These are phyloP conservation scores for Rhazya stricta DNA, from an alignment of 257 asterid species.

Conservation along the genomic window DNA sequence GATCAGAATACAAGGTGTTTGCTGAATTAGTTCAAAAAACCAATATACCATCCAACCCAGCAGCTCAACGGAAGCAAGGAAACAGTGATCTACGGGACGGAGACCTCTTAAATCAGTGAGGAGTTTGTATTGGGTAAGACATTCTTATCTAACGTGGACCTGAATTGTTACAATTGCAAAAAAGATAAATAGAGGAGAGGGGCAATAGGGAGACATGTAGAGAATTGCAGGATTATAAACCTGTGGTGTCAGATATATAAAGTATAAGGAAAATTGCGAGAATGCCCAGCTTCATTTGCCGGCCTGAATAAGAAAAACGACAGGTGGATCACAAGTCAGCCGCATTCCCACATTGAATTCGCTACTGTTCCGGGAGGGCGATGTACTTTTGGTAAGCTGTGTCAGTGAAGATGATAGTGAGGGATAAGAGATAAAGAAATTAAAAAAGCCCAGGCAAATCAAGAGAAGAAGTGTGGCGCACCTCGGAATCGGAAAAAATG, in stretches of 20 bases:
- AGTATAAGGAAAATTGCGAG: not conserved
- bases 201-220: not conserved
- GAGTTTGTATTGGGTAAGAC: not conserved
- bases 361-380: not conserved
- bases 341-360: slow-evolving; percentile 7
- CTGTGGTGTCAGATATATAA: not conserved
- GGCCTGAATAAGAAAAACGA: not conserved
- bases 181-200: not conserved
- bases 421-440: not conserved
- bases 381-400: not conserved
- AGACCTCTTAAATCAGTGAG: not conserved
- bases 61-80: not conserved
- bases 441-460: not conserved
- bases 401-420: not conserved
- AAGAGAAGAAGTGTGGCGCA: not conserved
- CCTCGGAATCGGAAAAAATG: not conserved
- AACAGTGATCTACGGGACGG: not conserved
- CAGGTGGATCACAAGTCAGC: slow-evolving; percentile 13
- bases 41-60: not conserved
- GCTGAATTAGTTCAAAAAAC: not conserved
- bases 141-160: not conserved
- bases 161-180: not conserved
- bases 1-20: not conserved
- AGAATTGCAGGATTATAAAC: not conserved
- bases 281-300: slow-evolving; percentile 21